A percentile compares a stretch with the other conserved stretches of the same genome.
These are phyloP conservation scores for Groenewaldozyma auringiensis DNA, from an alignment of 1,139 yeast species.

Conservation along the genomic window DNA sequence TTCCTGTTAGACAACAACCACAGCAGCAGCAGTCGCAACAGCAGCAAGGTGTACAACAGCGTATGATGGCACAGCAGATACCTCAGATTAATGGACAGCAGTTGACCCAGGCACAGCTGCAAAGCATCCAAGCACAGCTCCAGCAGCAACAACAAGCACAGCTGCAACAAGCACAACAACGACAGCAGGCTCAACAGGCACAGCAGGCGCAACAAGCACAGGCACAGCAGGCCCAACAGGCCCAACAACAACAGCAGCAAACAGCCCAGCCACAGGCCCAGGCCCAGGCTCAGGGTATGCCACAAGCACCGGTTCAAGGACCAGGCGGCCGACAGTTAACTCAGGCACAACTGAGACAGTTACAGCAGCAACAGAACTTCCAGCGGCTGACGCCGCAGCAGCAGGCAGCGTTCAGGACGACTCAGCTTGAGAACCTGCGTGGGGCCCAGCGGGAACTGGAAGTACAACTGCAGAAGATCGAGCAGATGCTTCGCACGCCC, in stretches of 20 bases:
- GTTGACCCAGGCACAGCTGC: constrained; percentile 6
- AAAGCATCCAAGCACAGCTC: constrained; percentile 2
- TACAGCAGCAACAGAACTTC: constrained; percentile 14
- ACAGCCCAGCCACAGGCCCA: constrained; percentile 11
- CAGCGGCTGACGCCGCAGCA: constrained; percentile 22
- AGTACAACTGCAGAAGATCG: constrained; percentile 18
- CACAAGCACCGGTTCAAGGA: constrained; percentile 8
- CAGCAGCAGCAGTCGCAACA: neutral
- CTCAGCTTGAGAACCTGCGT: constrained; percentile 18
- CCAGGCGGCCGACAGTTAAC: constrained; percentile 7
- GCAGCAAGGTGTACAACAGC: neutral
- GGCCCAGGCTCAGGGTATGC: constrained; percentile 10
- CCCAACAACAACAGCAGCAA: constrained; percentile 5
- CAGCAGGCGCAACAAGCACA: constrained; percentile 14
- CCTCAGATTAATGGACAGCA: neutral
- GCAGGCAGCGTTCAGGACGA: constrained; percentile 22
- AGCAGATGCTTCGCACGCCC: constrained; percentile 19
- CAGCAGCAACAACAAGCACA: constrained; percentile 10
- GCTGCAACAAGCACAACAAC: constrained; percentile 2
- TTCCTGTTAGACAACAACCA: neutral
- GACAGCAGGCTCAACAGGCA: constrained; percentile 10
- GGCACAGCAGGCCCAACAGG: constrained; percentile 9
- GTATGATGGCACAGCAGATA: constrained; percentile 5
- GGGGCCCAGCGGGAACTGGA: constrained; percentile 17
- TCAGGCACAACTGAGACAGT: constrained; percentile 8